phyloP scores from a whole-genome alignment of 2,329 filamentous ascomycete species.

The Clarireedia paspali region DNA sequence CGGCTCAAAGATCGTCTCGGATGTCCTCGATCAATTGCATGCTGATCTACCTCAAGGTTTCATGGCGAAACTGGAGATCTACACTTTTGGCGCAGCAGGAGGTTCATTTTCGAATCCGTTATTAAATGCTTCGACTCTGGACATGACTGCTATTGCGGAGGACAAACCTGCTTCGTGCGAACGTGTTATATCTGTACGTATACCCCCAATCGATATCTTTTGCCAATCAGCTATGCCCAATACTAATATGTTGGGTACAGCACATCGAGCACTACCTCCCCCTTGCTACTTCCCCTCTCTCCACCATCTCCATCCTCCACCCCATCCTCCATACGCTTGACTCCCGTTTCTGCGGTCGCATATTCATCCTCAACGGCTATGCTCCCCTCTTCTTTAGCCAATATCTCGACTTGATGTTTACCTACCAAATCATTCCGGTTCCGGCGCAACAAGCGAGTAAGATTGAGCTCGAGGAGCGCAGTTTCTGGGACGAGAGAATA shows the following conservation, averaged over 20 bases:
- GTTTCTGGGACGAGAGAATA: constrained; percentile 10
- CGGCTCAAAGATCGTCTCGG: constrained; percentile 63
- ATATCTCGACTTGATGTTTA: constrained; percentile 10
- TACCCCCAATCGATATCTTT: not conserved
- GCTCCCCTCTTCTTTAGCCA: constrained; percentile 11
- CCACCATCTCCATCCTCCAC: constrained; percentile 54
- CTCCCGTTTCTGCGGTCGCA: constrained; percentile 27
- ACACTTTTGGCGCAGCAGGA: constrained; percentile 68
- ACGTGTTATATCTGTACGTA: constrained; percentile 9
- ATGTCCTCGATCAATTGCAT: constrained; percentile 67
- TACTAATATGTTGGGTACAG: constrained; percentile 35
- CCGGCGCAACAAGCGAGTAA: not conserved
- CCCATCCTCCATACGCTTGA: constrained; percentile 41
- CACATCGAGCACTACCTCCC: constrained; percentile 65
- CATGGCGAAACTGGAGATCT: constrained; percentile 60
- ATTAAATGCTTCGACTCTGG: not conserved
- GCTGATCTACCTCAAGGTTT: constrained; percentile 58
- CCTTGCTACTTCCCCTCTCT: constrained; percentile 57
- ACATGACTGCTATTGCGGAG: too few relatives aligned
- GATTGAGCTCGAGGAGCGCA: not conserved
- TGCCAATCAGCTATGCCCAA: not conserved
- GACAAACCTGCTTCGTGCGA: constrained; percentile 1
- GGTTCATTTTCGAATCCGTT: constrained; percentile 74
- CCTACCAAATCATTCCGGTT: not conserved
- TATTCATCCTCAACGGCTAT: constrained; percentile 18